Evolutionary conservation across 2,329 filamentous ascomycete genomes (phyloP).

Genomic region (Arthroderma uncinatum): DNA sequence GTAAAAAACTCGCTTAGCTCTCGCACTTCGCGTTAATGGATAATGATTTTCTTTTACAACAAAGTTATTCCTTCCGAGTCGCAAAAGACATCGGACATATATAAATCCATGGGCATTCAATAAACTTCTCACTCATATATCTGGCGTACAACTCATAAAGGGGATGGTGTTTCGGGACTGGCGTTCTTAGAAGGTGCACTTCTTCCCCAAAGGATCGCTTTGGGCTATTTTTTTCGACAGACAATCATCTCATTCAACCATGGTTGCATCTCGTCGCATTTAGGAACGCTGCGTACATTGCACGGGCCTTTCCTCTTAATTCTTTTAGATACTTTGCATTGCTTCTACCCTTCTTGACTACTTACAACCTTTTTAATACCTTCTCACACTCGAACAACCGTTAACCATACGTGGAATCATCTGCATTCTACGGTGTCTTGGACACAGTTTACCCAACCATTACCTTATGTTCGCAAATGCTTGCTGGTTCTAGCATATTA

Average conservation of each 20-base stretch:
- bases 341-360: not conserved
- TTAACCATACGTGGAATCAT: slow-evolving; percentile 4
- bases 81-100: not conserved
- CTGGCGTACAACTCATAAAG: not conserved
- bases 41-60: slow-evolving; percentile 8
- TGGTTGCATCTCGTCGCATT: not conserved
- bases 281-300: not conserved
- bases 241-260: not conserved
- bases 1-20: not conserved
- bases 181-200: not conserved
- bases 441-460: not conserved
- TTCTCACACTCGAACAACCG: slow-evolving; percentile 6
- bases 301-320: slow-evolving; percentile 1
- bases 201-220: not conserved
- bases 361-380: not conserved
- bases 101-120: not conserved
- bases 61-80: slow-evolving; percentile 4
- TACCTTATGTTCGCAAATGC: slow-evolving; percentile 6
- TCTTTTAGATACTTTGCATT: slow-evolving; percentile 7
- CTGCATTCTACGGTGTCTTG: not conserved
- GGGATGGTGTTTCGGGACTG: not conserved
- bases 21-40: slow-evolving; percentile 7
- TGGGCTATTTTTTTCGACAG: not conserved
- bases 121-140: not conserved
- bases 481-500: slow-evolving; percentile 3